Conservation (phyloP, 2,329 filamentous ascomycete genomes). For the Cladosporium austrohemisphaericum region DNA sequence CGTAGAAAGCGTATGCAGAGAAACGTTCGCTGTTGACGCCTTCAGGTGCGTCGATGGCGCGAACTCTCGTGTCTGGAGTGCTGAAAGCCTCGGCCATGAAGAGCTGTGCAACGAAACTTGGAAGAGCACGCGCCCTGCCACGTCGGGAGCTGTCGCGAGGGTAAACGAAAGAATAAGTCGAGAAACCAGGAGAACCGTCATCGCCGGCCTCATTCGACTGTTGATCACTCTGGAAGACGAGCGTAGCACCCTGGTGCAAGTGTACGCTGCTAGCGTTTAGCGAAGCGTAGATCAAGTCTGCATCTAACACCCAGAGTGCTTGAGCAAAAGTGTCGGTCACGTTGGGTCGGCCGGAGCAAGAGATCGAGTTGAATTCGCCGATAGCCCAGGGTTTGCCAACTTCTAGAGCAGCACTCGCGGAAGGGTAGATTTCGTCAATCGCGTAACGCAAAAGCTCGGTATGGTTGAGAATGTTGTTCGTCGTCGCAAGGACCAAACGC, state of each 20-base stretch:
- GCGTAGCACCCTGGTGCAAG: constrained; percentile 33
- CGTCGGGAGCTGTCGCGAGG: constrained; percentile 24
- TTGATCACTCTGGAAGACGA: constrained; percentile 29
- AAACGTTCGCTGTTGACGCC: constrained; percentile 25
- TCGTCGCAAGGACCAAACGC: constrained; percentile 25
- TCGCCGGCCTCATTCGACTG: constrained; percentile 28
- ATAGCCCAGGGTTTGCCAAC: constrained; percentile 31
- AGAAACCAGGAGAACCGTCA: constrained; percentile 28
- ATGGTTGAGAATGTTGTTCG: constrained; percentile 29
- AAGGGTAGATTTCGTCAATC: constrained; percentile 29
- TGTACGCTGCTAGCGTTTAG: constrained; percentile 38
- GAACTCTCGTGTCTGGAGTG: constrained; percentile 22
- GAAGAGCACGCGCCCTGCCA: constrained; percentile 26
- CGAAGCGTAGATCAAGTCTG: constrained; percentile 37
- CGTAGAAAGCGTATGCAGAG: constrained; percentile 27
- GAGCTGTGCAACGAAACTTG: constrained; percentile 26
- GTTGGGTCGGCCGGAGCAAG: constrained; percentile 38
- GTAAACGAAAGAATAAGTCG: constrained; percentile 29
- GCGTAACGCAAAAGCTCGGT: constrained; percentile 26
- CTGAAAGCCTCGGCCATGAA: constrained; percentile 31
- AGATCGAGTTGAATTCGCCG: constrained; percentile 42
- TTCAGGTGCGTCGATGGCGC: constrained; percentile 21
- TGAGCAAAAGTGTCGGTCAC: constrained; percentile 43
- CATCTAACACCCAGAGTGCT: constrained; percentile 40
- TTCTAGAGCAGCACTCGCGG: constrained; percentile 27